Conservation (phyloP, 2,329 filamentous ascomycete species). For the Fusarium bactridioides region DNA sequence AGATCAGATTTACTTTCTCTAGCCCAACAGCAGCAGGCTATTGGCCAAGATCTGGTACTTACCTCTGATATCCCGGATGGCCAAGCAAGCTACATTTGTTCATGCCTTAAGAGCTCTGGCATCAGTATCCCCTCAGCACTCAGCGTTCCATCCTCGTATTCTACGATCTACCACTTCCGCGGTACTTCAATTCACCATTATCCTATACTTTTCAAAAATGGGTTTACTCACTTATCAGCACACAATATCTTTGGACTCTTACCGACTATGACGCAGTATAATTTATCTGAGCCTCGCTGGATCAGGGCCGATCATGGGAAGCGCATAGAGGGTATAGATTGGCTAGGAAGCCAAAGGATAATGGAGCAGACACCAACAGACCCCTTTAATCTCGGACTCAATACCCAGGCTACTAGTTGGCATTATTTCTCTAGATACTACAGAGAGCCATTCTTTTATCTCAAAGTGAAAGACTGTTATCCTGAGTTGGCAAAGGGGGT, state of each 20-base stretch:
- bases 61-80: accelerated
- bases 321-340: accelerated
- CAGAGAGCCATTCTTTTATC: too few species aligned
- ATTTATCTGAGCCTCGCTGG: accelerated
- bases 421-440: not conserved
- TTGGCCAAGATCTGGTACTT: not conserved
- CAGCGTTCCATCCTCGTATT: not conserved
- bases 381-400: not conserved
- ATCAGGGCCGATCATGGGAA: accelerated
- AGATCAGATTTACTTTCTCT: not conserved
- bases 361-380: not conserved
- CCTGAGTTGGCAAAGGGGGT: accelerated
- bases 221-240: accelerated
- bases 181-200: not conserved
- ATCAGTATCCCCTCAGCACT: accelerated
- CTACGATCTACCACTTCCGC: accelerated
- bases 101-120: not conserved
- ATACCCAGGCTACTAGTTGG: not conserved
- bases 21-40: accelerated
- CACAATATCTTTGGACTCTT: accelerated
- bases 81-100: not conserved
- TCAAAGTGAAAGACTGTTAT: accelerated
- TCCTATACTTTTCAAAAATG: not conserved
- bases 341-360: accelerated
- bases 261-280: accelerated